Base-by-base conservation (phyloP, 768 basidiomycete genomes). In the Mycena venus region DNA sequence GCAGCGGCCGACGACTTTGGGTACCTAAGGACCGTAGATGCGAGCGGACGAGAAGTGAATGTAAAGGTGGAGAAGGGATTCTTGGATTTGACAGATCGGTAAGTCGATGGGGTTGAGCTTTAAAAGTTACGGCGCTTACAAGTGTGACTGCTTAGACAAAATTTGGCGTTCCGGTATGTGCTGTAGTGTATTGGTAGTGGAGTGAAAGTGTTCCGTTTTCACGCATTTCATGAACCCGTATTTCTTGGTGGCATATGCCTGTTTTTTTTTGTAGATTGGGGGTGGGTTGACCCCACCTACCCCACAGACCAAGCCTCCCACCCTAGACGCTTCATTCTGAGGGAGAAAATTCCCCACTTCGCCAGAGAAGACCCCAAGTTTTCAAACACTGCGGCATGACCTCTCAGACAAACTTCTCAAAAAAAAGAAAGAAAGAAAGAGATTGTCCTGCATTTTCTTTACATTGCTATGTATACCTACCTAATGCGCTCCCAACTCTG, bases 301-400 rank as follows among this genome's bases (percentile, higher is more conserved):
- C n/a, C n/a, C n/a, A n/a, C n/a, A n/a, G n/a, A n/a, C n/a, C n/a
- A n/a, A n/a, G n/a, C n/a, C n/a, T 59, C 17, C 8, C 29, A 59
- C 56, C 56, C 56, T 59, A 59, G 56, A 21, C 32, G 36, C 56
- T 34, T 32, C 36, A 23, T 59, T 32, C 56, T 14, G 17, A 4
- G 36, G 14, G 31, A 36, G 36, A n/a, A n/a, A n/a, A n/a, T n/a
- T n/a, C n/a, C n/a, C n/a, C n/a, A n/a, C n/a, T n/a, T n/a, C n/a
- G n/a, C 56, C 56, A 59, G 56, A 59, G 36, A 34, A 59, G 56
- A 32, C 31, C 32, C 56, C 56, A 36, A 59, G 32, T 59, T 34
- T 59, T 59, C 32, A 59, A 59, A 59, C 32, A 59, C 31, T 59
- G 56, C 56, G 10, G 56, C 56, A 59, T 36, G 56, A 59, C 32